These are phyloP conservation scores for Penicillium pancosmium DNA, from an alignment of 495 filamentous ascomycete species.

Conservation along the genomic window DNA sequence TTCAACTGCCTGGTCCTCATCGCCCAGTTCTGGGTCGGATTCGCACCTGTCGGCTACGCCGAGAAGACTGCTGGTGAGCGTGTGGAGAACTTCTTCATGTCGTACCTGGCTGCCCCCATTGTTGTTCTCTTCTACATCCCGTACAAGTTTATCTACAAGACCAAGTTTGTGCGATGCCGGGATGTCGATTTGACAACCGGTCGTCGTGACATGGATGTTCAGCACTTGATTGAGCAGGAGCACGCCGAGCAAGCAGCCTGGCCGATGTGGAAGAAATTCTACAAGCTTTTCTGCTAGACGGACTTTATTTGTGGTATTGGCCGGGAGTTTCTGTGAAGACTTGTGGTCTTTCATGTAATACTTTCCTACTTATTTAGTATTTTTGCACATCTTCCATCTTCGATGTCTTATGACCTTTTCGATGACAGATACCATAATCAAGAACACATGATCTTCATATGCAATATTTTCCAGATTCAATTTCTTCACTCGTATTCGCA, in stretches of 20 bases:
- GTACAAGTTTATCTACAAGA: conserved; percentile 79
- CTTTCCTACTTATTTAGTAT: background rate
- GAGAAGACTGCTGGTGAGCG: conserved; percentile 42
- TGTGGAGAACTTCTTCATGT: conserved; percentile 69
- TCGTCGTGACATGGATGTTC: conserved; percentile 82
- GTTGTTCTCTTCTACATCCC: conserved; percentile 73
- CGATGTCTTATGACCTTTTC: conserved; percentile 12
- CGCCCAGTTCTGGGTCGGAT: conserved; percentile 92
- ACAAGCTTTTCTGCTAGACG: conserved; percentile 58
- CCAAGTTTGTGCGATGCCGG: conserved; percentile 60
- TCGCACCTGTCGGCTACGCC: conserved; percentile 70
- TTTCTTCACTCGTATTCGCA: background rate
- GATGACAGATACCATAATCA: conserved; percentile 21
- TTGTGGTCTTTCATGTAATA: conserved; percentile 5
- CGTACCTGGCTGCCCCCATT: conserved; percentile 83
- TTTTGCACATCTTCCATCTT: conserved; percentile 6
- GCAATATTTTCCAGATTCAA: no score
- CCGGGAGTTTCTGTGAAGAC: background rate
- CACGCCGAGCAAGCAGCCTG: conserved; percentile 67
- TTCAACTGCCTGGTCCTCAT: conserved; percentile 83
- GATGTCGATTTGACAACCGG: conserved; percentile 90
- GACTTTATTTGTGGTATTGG: background rate
- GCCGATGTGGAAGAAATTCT: conserved; percentile 84
- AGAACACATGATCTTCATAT: background rate
- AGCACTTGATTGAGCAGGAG: conserved; percentile 75